A percentile compares a stretch with the other conserved stretches of the same genome.
These are phyloP conservation scores for Irpex rosettiformis DNA, from an alignment of 1,284 basidiomycete species.

Conservation along the genomic window DNA sequence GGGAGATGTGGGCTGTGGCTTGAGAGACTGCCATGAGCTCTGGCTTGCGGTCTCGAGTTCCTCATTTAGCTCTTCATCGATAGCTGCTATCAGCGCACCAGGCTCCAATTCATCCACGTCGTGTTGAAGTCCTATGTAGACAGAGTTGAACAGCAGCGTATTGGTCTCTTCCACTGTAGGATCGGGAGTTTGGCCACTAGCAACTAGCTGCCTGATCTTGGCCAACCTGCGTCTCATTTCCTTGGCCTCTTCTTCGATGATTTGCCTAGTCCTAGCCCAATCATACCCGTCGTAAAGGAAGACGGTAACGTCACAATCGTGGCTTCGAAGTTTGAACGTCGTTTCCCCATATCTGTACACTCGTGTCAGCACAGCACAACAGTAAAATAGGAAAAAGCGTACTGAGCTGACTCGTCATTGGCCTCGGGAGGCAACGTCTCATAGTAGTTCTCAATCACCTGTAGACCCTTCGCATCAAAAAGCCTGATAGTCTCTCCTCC, in stretches of 20 bases:
- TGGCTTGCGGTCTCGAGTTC: constrained; percentile 67
- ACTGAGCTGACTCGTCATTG: constrained; percentile 45
- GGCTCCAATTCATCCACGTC: constrained; percentile 74
- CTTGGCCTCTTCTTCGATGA: constrained; percentile 86
- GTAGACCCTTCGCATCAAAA: constrained; percentile 54
- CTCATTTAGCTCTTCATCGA: constrained; percentile 86
- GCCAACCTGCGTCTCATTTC: constrained; percentile 84
- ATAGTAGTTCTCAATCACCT: constrained; percentile 71
- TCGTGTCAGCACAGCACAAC: constrained; percentile 1
- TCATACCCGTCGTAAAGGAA: constrained; percentile 92
- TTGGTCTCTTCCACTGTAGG: constrained; percentile 77
- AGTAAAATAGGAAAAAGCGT: constrained; percentile 18
- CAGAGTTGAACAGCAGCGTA: constrained; percentile 86
- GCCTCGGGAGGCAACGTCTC: constrained; percentile 59
- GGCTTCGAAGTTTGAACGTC: constrained; percentile 50
- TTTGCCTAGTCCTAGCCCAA: constrained; percentile 82
- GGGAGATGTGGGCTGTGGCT: constrained; percentile 38
- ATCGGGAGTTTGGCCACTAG: constrained; percentile 87
- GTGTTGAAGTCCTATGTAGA: constrained; percentile 82
- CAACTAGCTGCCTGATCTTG: constrained; percentile 92
- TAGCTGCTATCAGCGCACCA: constrained; percentile 78
- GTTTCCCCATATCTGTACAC: constrained; percentile 43
- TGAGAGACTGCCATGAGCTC: constrained; percentile 85
- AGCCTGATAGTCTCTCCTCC: constrained; percentile 87
- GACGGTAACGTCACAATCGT: constrained; percentile 61